Percentiles rank a stretch among this genome's conserved stretches.
Conservation (phyloP, 306 rosid species). For the barrel medic (Medicago truncatula) region MtrunA17r5.0-ANR NC_053042.1:36767001-36767500, state of each 20-base stretch:
- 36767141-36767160: constrained; percentile 30
- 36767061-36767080: not conserved
- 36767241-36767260: constrained; percentile 31
- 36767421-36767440: constrained; percentile 6
- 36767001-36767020: not conserved
- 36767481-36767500: not conserved
- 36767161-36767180: constrained; percentile 24
- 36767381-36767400: constrained; percentile 33
- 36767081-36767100: not conserved
- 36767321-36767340: constrained; percentile 84
- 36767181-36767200: constrained; percentile 28
- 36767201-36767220: not conserved
- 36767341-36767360: constrained; percentile 39
- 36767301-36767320: constrained; percentile 76
- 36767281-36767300: constrained; percentile 97
- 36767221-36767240: constrained; percentile 32
- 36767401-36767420: constrained; percentile 22
- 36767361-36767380: constrained; percentile 21
- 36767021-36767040: not conserved
- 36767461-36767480: not conserved
- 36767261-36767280: constrained; percentile 59
- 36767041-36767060: not conserved
- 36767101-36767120: not conserved
- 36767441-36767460: constrained; percentile 24
- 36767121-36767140: constrained; percentile 15